Conservation (phyloP, 179 eudicot genomes). For the Monotropa hypopitys region DNA sequence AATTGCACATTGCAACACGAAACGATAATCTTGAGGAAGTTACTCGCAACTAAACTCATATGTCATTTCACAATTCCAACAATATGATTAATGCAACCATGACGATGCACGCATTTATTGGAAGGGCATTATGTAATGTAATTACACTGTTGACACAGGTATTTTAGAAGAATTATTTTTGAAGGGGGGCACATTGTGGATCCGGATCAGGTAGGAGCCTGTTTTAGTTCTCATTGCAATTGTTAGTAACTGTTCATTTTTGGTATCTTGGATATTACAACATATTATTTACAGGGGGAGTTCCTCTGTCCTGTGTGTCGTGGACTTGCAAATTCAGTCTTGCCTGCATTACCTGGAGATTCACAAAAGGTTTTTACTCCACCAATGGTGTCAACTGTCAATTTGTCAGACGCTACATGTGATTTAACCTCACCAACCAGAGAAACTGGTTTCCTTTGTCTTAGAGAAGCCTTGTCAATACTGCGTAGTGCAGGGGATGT, state of each 20-base stretch:
- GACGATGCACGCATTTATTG: conserved; percentile 1
- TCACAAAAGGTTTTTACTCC: conserved; percentile 23
- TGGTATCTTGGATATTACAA: background rate
- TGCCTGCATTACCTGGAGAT: conserved; percentile 55
- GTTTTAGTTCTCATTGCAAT: background rate
- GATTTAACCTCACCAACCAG: conserved; percentile 14
- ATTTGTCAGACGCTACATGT: conserved; percentile 16
- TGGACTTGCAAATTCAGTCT: conserved; percentile 73
- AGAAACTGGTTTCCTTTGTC: conserved; percentile 21
- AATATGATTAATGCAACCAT: background rate
- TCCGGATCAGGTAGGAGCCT: conserved; percentile 69
- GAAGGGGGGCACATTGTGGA: conserved; percentile 90
- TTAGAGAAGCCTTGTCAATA: conserved; percentile 44
- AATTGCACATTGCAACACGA: background rate
- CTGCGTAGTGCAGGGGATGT: conserved; percentile 47
- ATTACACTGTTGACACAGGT: conserved; percentile 25
- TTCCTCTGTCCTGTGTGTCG: conserved; percentile 97
- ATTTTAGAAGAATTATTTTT: conserved; percentile 56
- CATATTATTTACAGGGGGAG: conserved; percentile 55
- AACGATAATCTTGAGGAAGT: no score
- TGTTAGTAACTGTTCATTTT: conserved; percentile 6
- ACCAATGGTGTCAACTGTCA: conserved; percentile 13
- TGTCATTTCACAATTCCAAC: background rate
- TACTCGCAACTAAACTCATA: background rate
- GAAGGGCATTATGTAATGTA: background rate